These are phyloP conservation scores for Penicillium verhagenii DNA, from an alignment of 495 filamentous ascomycete genomes.

Conservation along the genomic window DNA sequence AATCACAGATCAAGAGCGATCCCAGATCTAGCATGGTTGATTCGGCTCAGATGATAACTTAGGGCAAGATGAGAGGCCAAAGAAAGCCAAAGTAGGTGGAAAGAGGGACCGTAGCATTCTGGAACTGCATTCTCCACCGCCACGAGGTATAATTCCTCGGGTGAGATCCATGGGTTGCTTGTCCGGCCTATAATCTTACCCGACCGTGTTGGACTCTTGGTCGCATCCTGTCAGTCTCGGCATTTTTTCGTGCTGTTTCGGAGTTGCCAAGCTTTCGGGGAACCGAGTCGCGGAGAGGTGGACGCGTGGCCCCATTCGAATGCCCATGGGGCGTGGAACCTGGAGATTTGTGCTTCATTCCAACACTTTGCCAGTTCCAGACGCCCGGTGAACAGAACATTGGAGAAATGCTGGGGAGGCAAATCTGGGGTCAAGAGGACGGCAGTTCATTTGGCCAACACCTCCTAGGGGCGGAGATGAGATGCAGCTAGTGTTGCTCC, in stretches of 20 bases:
- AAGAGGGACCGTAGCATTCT: slow-evolving; percentile 7
- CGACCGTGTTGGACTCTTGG: background rate
- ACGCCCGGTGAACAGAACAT: slow-evolving; percentile 14
- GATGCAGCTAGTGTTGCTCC: background rate
- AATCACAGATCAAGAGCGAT: background rate
- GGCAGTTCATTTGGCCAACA: background rate
- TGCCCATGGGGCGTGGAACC: slow-evolving; percentile 11
- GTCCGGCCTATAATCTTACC: slow-evolving; percentile 2
- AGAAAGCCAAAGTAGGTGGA: too few species aligned
- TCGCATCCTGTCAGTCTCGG: background rate
- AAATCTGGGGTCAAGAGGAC: slow-evolving; percentile 15
- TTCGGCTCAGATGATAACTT: background rate
- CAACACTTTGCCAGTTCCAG: slow-evolving; percentile 17
- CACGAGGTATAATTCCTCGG: slow-evolving; percentile 4
- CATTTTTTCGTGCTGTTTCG: background rate
- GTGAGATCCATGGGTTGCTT: slow-evolving; percentile 1
- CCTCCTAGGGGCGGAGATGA: background rate
- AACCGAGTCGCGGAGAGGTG: background rate
- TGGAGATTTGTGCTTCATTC: slow-evolving; percentile 3
- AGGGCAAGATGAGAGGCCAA: background rate
- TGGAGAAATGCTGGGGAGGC: slow-evolving; percentile 6
- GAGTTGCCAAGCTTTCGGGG: background rate
- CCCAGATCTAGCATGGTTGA: slow-evolving; percentile 4
- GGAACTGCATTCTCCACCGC: slow-evolving; percentile 1
- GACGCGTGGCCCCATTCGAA: slow-evolving; percentile 3